A percentile compares a stretch with the other conserved stretches of the same genome.
Evolutionary conservation across 306 rosid genomes (phyloP).

Genomic region (Sesbania bispinosa): DNA sequence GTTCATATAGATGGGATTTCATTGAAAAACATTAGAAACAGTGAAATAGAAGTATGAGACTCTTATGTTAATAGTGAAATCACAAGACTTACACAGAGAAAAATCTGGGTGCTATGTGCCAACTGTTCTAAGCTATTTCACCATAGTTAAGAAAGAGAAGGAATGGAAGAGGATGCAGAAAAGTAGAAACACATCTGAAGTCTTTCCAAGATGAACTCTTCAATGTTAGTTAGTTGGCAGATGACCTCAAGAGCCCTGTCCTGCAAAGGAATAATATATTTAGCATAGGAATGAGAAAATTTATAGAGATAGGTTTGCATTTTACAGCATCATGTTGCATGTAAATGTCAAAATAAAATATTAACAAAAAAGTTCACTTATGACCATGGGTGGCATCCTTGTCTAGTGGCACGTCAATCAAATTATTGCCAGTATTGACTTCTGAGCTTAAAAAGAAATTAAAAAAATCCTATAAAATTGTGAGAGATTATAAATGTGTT

Average conservation of each 20-base stretch:
- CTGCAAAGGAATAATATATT: constrained; percentile 26
- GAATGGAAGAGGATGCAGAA: neutral
- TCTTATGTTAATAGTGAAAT: neutral
- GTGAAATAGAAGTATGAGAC: too few relatives aligned
- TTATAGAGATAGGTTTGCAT: neutral
- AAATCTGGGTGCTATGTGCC: neutral
- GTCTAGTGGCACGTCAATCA: constrained; percentile 10
- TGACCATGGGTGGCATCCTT: constrained; percentile 27
- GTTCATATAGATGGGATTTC: constrained; percentile 20
- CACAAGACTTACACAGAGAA: constrained; percentile 31
- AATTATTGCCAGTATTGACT: neutral
- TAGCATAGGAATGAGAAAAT: neutral
- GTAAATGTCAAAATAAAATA: constrained; percentile 16
- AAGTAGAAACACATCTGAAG: neutral
- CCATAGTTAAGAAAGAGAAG: constrained; percentile 10
- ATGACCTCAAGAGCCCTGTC: constrained; percentile 19
- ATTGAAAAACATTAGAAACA: constrained; percentile 23
- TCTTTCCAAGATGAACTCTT: constrained; percentile 21
- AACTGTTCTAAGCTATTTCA: constrained; percentile 14
- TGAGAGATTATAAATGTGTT: too few relatives aligned
- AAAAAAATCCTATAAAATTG: too few relatives aligned
- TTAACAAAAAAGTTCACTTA: constrained; percentile 17
- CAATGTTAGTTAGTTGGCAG: constrained; percentile 22
- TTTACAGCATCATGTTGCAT: constrained; percentile 39
- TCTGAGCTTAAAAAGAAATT: too few relatives aligned